A percentile compares a stretch with the other conserved stretches of the same genome.
Evolutionary conservation across 495 filamentous ascomycete species (phyloP).

Genomic region (Physcia stellaris): DNA sequence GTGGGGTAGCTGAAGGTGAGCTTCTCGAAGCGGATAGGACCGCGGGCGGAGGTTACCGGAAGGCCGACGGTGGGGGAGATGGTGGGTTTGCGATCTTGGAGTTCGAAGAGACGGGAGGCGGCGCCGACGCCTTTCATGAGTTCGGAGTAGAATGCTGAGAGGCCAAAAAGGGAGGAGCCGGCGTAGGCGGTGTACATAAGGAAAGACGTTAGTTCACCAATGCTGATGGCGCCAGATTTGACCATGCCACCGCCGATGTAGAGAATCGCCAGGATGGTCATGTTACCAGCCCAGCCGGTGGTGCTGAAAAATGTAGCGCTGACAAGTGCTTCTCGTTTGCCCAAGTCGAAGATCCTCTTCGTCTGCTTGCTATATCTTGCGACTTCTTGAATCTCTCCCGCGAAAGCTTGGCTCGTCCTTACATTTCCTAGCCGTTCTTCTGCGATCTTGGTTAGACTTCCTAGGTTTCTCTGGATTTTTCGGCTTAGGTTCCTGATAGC

Average conservation of each 20-base stretch:
- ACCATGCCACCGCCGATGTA: slow-evolving; percentile 88
- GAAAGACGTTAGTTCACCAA: slow-evolving; percentile 93
- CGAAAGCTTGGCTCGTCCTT: slow-evolving; percentile 89
- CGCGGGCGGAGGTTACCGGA: slow-evolving; percentile 67
- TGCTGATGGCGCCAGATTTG: slow-evolving; percentile 65
- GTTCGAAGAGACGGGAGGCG: slow-evolving; percentile 84
- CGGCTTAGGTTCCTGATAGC: slow-evolving; percentile 75
- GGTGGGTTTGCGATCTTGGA: slow-evolving; percentile 81
- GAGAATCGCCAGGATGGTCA: slow-evolving; percentile 86
- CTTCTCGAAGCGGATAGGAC: slow-evolving; percentile 73
- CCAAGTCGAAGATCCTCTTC: slow-evolving; percentile 79
- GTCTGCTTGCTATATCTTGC: slow-evolving; percentile 82
- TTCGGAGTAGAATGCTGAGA: slow-evolving; percentile 94
- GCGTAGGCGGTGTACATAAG: slow-evolving; percentile 96
- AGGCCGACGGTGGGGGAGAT: slow-evolving; percentile 72
- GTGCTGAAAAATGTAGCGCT: slow-evolving; percentile 83
- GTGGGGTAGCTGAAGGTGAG: slow-evolving; percentile 84
- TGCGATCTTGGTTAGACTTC: slow-evolving; percentile 85
- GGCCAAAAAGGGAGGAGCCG: slow-evolving; percentile 77
- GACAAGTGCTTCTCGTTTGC: slow-evolving; percentile 70
- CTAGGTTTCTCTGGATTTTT: slow-evolving; percentile 83
- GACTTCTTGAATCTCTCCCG: slow-evolving; percentile 81
- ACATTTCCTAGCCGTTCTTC: slow-evolving; percentile 94
- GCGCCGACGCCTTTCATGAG: slow-evolving; percentile 98
- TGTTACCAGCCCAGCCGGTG: slow-evolving; percentile 70